Conservation (phyloP, 768 basidiomycete species). For the Roridomyces roridus region DNA sequence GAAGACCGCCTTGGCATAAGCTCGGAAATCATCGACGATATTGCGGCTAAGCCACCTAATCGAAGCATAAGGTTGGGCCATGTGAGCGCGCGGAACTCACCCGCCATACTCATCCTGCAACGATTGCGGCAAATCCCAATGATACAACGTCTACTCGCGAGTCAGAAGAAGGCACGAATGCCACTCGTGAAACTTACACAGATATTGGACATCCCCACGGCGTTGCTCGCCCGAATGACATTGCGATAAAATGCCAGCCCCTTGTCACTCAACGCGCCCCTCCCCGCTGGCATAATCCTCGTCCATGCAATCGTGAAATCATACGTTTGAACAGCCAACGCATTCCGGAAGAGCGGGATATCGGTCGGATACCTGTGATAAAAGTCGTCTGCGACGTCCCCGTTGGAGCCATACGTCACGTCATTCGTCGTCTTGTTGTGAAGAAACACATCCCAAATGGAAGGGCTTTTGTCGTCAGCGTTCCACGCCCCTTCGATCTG, state of each 20-base stretch:
- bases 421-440: conserved; percentile 45
- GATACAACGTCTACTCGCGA: conserved; percentile 47
- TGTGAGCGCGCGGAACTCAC: background rate
- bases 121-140: conserved; percentile 61
- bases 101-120: conserved; percentile 43
- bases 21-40: conserved; percentile 50
- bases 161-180: conserved; percentile 1
- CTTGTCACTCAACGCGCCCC: conserved; percentile 51
- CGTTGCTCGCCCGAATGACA: conserved; percentile 51
- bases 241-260: conserved; percentile 53
- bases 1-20: conserved; percentile 42
- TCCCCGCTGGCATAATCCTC: conserved; percentile 56
- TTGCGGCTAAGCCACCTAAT: conserved; percentile 54
- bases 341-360: conserved; percentile 46
- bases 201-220: conserved; percentile 49
- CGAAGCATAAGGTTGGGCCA: background rate
- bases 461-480: conserved; percentile 42
- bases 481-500: conserved; percentile 57
- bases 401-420: conserved; percentile 48
- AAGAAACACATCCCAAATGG: conserved; percentile 57
- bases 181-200: conserved; percentile 36
- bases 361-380: conserved; percentile 51
- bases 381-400: conserved; percentile 53
- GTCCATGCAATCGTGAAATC: conserved; percentile 61
- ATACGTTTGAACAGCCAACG: conserved; percentile 54